Evolutionary conservation across 139 green algal species (phyloP).

Genomic region (Nannochloris sp.): DNA sequence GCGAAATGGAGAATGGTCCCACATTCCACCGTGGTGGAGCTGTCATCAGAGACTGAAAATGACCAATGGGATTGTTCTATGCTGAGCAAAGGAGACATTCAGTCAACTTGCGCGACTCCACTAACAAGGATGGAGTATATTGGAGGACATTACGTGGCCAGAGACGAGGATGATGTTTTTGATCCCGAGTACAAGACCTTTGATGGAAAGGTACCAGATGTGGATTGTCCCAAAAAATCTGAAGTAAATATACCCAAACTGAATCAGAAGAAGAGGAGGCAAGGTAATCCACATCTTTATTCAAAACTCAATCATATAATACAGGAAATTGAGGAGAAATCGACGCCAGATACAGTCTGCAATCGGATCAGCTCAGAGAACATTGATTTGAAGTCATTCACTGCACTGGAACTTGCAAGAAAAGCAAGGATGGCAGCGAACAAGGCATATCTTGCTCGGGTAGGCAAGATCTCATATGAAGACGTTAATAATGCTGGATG

Average conservation of each 20-base stretch:
- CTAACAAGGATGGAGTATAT: constrained; percentile 44
- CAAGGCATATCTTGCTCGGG: constrained; percentile 32
- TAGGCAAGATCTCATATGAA: not conserved
- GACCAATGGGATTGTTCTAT: constrained; percentile 43
- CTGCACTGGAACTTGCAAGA: constrained; percentile 36
- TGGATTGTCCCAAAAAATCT: too few relatives aligned
- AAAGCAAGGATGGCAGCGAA: constrained; percentile 38
- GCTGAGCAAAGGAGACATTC: constrained; percentile 31
- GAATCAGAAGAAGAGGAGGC: too few relatives aligned
- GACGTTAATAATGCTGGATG: constrained; percentile 5
- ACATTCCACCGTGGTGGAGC: constrained; percentile 24
- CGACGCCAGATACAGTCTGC: not conserved
- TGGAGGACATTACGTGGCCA: constrained; percentile 39
- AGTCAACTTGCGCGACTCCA: constrained; percentile 40
- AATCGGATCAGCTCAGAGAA: not conserved
- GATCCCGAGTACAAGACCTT: not conserved
- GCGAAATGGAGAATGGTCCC: constrained; percentile 48
- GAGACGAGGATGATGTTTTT: constrained; percentile 4
- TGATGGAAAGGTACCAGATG: too few relatives aligned
- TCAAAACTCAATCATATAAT: not conserved
- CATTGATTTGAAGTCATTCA: constrained; percentile 12
- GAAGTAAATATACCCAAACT: too few relatives aligned
- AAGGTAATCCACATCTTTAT: too few relatives aligned
- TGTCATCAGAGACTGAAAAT: constrained; percentile 2
- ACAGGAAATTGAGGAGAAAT: not conserved